Evolutionary conservation across 1,284 basidiomycete species (phyloP).

Genomic region (Neolentinus lepideus): DNA sequence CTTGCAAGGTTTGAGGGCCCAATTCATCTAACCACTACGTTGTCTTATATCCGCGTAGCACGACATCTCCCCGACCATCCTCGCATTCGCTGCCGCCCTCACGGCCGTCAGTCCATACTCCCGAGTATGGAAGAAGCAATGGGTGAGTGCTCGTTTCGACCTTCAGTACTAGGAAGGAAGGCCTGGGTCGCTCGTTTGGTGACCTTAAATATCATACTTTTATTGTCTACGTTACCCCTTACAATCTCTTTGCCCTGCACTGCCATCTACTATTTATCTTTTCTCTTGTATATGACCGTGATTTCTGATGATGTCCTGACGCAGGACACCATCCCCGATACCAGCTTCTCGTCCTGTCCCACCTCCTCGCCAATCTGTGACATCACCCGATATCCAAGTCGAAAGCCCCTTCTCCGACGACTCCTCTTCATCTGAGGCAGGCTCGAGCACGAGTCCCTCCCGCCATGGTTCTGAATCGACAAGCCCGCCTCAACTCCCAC

Average conservation of each 20-base stretch:
- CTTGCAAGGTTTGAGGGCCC: no score
- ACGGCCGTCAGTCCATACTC: background rate
- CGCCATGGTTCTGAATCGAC: background rate
- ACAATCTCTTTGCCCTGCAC: no score
- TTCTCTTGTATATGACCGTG: no score
- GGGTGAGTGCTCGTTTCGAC: background rate
- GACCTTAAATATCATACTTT: no score
- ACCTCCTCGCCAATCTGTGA: background rate
- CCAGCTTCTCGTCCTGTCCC: background rate
- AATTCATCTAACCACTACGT: no score
- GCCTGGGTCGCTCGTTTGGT: no score
- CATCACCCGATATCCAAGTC: slow-evolving; percentile 2
- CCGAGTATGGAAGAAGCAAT: background rate
- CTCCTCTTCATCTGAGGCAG: slow-evolving; percentile 10
- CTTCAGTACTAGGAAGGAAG: background rate
- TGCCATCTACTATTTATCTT: no score
- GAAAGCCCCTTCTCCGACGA: slow-evolving; percentile 9
- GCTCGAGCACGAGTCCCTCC: background rate
- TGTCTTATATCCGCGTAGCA: background rate
- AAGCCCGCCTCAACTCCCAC: background rate
- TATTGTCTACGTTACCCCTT: no score
- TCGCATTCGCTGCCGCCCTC: background rate
- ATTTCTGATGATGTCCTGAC: background rate
- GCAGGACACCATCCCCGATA: background rate
- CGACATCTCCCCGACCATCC: background rate